These are phyloP conservation scores for Spergularia bocconei DNA, from an alignment of 148 eudicot genomes.

Conservation along the genomic window DNA sequence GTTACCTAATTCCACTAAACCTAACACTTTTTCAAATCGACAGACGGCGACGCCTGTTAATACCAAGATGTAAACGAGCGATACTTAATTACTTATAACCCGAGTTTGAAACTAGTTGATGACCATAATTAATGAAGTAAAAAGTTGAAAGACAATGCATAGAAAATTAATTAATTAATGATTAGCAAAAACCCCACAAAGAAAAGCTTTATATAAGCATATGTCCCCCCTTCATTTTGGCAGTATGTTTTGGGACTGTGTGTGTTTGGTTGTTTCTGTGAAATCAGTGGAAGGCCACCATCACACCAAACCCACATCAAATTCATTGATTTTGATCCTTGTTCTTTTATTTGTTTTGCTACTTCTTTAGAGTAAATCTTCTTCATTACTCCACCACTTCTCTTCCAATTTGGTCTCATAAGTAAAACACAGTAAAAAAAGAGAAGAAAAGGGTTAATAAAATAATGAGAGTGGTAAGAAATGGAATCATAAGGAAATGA, in stretches of 20 bases:
- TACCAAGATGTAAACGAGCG: too few relatives aligned
- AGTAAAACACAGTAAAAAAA: background rate
- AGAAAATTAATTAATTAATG: background rate
- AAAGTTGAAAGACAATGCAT: background rate
- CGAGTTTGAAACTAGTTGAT: too few relatives aligned
- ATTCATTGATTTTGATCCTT: conserved; percentile 25
- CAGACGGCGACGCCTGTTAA: too few relatives aligned
- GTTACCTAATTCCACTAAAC: too few relatives aligned
- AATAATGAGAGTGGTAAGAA: conserved; percentile 11
- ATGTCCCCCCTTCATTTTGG: conserved; percentile 47
- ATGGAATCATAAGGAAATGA: conserved; percentile 15
- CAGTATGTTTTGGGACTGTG: conserved; percentile 43
- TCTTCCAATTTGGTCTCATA: background rate
- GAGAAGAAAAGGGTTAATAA: background rate
- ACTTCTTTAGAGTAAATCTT: background rate
- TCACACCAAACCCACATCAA: conserved; percentile 2
- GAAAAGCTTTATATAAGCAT: conserved; percentile 1
- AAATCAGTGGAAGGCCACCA: conserved; percentile 23
- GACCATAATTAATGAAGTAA: too few relatives aligned
- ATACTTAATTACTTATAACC: too few relatives aligned
- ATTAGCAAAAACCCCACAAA: background rate
- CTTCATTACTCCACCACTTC: background rate
- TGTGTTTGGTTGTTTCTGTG: conserved; percentile 54
- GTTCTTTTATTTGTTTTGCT: conserved; percentile 6
- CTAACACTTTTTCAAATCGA: too few relatives aligned